phyloP scores from a whole-genome alignment of 2,329 filamentous ascomycete genomes.

The Dactylellina sp. region DNA sequence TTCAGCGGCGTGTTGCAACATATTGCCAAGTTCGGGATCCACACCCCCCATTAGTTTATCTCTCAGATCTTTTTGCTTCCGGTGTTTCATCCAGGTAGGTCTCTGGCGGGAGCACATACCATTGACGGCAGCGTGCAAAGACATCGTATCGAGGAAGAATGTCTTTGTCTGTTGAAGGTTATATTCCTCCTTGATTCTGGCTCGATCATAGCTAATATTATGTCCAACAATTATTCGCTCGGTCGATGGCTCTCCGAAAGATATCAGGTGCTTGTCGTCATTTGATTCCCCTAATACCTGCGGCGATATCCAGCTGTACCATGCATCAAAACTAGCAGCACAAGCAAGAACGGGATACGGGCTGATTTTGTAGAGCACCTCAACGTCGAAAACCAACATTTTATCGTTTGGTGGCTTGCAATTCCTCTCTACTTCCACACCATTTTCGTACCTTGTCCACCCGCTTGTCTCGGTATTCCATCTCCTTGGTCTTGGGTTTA shows the following conservation, averaged over 20 bases:
- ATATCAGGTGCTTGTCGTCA: slow-evolving; percentile 82
- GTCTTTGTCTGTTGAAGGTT: slow-evolving; percentile 83
- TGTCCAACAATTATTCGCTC: slow-evolving; percentile 88
- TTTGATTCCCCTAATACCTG: slow-evolving; percentile 88
- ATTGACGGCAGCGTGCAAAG: slow-evolving; percentile 94
- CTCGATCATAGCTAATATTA: slow-evolving; percentile 94
- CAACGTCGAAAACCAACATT: slow-evolving; percentile 87
- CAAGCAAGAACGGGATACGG: slow-evolving; percentile 97
- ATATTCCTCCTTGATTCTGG: slow-evolving; percentile 90
- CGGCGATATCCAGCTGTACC: slow-evolving; percentile 98
- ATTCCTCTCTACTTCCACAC: slow-evolving; percentile 64
- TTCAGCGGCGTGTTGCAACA: slow-evolving; percentile 75
- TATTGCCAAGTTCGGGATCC: slow-evolving; percentile 72
- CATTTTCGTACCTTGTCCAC: slow-evolving; percentile 85
- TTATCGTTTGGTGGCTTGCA: slow-evolving; percentile 78
- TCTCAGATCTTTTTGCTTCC: slow-evolving; percentile 85
- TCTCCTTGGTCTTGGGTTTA: slow-evolving; percentile 67
- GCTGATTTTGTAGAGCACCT: slow-evolving; percentile 94
- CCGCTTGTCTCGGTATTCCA: slow-evolving; percentile 81
- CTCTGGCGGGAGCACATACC: slow-evolving; percentile 98
- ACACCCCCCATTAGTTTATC: slow-evolving; percentile 81
- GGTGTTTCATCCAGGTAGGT: slow-evolving; percentile 96
- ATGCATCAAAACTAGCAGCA: slow-evolving; percentile 85
- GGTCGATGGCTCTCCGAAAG: slow-evolving; percentile 79
- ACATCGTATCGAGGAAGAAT: slow-evolving; percentile 96